phyloP scores from a whole-genome alignment of 768 basidiomycete species.

The Mycena rebaudengoi region DNA sequence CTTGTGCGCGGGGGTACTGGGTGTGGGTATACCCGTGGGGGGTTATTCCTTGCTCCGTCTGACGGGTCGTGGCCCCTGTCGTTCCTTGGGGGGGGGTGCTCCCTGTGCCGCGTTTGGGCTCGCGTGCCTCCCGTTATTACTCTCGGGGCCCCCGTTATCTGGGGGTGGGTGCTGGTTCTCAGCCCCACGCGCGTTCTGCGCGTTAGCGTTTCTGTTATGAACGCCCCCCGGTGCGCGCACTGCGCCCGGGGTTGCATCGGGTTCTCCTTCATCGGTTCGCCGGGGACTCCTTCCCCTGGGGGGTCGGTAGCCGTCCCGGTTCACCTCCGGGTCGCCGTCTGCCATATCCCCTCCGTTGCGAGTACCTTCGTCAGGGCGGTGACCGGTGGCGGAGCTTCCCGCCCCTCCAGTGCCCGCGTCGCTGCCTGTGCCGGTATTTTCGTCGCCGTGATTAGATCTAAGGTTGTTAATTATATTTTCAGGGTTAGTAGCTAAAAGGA shows the following conservation, averaged over 20 bases:
- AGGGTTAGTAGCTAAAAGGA: background rate
- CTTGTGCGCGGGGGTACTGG: background rate
- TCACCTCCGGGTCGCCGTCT: constrained; percentile 1
- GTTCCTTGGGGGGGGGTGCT: too few relatives aligned
- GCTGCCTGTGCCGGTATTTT: background rate
- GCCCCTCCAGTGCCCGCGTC: background rate
- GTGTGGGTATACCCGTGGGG: background rate
- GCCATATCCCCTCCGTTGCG: background rate
- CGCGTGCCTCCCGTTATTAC: too few relatives aligned
- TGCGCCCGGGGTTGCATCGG: constrained; percentile 4
- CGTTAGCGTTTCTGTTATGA: background rate
- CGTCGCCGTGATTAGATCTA: background rate
- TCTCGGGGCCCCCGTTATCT: background rate
- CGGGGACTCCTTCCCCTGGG: background rate
- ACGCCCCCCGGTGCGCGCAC: constrained; percentile 1
- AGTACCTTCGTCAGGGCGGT: background rate
- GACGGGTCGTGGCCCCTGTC: too few relatives aligned
- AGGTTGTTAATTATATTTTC: background rate
- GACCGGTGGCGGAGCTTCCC: constrained; percentile 6
- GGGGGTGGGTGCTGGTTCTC: background rate
- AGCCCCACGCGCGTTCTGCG: background rate
- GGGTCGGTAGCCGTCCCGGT: constrained; percentile 8
- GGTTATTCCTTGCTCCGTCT: background rate
- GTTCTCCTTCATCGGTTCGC: background rate
- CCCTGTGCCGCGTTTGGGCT: too few relatives aligned